These are phyloP conservation scores for Parathielavia appendiculata DNA, from an alignment of 495 filamentous ascomycete genomes.

Conservation along the genomic window DNA sequence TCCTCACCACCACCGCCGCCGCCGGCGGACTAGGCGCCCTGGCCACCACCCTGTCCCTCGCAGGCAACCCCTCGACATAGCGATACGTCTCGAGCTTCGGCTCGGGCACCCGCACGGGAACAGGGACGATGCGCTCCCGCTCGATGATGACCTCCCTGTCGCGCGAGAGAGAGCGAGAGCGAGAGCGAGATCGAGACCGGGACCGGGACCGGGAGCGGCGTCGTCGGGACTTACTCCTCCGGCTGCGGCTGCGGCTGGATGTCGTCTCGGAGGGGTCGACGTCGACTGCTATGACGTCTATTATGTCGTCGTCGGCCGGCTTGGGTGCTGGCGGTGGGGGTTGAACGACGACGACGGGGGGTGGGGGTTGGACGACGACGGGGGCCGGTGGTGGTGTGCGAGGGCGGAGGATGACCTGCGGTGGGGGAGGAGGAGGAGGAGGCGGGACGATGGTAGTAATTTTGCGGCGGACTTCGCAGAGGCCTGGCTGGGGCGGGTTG, in stretches of 20 bases:
- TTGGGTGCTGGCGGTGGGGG: slow-evolving; percentile 17
- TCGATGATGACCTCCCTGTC: slow-evolving; percentile 46
- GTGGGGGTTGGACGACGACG: slow-evolving; percentile 22
- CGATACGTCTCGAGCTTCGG: slow-evolving; percentile 43
- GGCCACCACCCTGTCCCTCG: slow-evolving; percentile 1
- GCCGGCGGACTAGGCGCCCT: background rate
- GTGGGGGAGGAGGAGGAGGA: slow-evolving; percentile 29
- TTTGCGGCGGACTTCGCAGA: slow-evolving; percentile 36
- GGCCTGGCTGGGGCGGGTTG: slow-evolving; percentile 37
- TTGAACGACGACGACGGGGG: slow-evolving; percentile 28
- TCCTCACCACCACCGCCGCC: background rate
- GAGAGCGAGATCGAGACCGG: slow-evolving; percentile 28
- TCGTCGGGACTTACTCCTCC: slow-evolving; percentile 2
- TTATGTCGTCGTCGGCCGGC: slow-evolving; percentile 33
- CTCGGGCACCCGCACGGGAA: slow-evolving; percentile 30
- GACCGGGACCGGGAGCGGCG: slow-evolving; percentile 23
- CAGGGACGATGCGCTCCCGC: slow-evolving; percentile 39
- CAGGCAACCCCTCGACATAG: slow-evolving; percentile 41
- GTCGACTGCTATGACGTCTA: slow-evolving; percentile 51
- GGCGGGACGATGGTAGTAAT: slow-evolving; percentile 43
- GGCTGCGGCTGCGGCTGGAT: slow-evolving; percentile 4
- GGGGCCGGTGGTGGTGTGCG: slow-evolving; percentile 25
- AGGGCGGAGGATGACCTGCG: slow-evolving; percentile 27
- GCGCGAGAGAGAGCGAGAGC: slow-evolving; percentile 23
- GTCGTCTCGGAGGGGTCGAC: slow-evolving; percentile 37